Evolutionary conservation across 441 rosid species (phyloP).

Genomic region (Syzygium malaccense): DNA sequence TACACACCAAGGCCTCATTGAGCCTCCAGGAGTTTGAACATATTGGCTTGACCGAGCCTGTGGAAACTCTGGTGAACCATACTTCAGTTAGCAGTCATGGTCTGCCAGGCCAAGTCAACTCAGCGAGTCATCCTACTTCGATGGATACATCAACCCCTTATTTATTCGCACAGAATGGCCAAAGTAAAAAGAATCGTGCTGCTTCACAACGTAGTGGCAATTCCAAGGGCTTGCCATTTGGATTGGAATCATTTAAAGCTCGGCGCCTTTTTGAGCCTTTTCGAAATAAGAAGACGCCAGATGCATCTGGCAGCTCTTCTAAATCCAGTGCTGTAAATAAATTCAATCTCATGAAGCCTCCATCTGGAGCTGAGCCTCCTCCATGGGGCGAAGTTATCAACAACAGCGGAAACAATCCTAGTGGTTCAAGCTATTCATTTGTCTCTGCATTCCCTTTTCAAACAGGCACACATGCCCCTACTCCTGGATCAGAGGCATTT

Average conservation of each 20-base stretch:
- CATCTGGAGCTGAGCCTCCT: constrained; percentile 9
- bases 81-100: constrained; percentile 15
- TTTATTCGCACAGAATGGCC: constrained; percentile 7
- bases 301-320: constrained; percentile 22
- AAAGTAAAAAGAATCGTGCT: constrained; percentile 13
- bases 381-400: neutral
- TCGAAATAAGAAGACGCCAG: constrained; percentile 1
- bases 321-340: constrained; percentile 9
- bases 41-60: constrained; percentile 6
- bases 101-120: constrained; percentile 4
- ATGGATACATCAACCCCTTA: constrained; percentile 14
- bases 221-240: constrained; percentile 8
- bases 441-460: neutral
- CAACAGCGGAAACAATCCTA: constrained; percentile 1
- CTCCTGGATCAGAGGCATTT: constrained; percentile 1
- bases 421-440: constrained; percentile 6
- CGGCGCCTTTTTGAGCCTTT: constrained; percentile 6
- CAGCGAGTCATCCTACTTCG: constrained; percentile 13
- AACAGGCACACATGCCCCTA: neutral
- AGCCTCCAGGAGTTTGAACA: neutral
- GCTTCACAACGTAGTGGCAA: constrained; percentile 15
- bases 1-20: neutral
- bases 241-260: constrained; percentile 4
- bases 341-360: neutral
- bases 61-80: constrained; percentile 11